Evolutionary conservation across 2,329 filamentous ascomycete species (phyloP).

Genomic region (Pseudocercospora vitis): DNA sequence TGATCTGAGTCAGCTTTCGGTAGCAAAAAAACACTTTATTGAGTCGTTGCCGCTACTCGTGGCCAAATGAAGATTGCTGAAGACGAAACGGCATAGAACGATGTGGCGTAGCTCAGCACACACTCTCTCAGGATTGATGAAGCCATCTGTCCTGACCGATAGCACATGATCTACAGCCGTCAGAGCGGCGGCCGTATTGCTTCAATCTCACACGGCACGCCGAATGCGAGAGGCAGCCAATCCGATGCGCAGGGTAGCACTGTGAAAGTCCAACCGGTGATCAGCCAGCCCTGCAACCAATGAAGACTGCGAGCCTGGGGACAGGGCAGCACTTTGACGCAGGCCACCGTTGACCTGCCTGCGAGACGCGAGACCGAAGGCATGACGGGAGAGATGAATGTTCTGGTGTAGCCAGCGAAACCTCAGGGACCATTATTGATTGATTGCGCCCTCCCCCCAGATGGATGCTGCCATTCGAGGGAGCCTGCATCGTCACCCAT

Average conservation of each 20-base stretch:
- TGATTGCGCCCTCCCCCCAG: too few species aligned
- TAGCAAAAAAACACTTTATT: too few species aligned
- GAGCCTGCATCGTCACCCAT: conserved; percentile 7
- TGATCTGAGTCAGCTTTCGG: too few species aligned
- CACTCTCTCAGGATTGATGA: conserved; percentile 1
- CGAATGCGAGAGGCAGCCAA: conserved; percentile 14
- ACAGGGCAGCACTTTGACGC: conserved; percentile 7
- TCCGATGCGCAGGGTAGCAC: conserved; percentile 6
- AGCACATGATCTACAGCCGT: conserved; percentile 20
- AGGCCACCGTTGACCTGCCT: conserved; percentile 17
- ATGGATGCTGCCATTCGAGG: conserved; percentile 1
- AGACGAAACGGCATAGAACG: conserved; percentile 6
- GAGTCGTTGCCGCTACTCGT: conserved; percentile 9
- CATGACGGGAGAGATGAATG: neutral
- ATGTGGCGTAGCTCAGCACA: conserved; percentile 10
- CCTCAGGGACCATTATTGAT: conserved; percentile 1
- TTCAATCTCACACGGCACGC: conserved; percentile 8
- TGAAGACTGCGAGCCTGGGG: neutral
- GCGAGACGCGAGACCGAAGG: conserved; percentile 7
- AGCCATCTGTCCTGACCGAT: conserved; percentile 15
- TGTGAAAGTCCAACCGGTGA: conserved; percentile 14
- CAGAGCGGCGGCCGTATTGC: conserved; percentile 1
- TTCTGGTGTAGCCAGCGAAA: too few species aligned
- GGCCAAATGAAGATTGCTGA: conserved; percentile 15
- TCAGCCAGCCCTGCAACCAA: conserved; percentile 10